A percentile compares a stretch with the other conserved stretches of the same genome.
These are phyloP conservation scores for Trichoderma simmonsii DNA, from an alignment of 2,329 filamentous ascomycete species.

Conservation along the genomic window DNA sequence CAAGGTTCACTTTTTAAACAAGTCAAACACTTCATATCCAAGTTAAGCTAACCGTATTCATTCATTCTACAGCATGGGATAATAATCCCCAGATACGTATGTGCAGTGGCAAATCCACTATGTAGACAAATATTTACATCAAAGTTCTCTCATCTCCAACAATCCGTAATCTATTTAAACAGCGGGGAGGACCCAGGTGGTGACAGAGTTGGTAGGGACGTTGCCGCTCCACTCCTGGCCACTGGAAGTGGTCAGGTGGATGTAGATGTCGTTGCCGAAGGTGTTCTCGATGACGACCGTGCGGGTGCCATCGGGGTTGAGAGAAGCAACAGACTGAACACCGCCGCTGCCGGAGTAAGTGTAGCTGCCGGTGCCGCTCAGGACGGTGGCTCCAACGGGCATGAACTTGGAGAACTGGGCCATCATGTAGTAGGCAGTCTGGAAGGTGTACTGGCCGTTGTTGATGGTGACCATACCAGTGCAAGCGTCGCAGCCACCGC, in stretches of 20 bases:
- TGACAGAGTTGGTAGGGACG: slow-evolving; percentile 18
- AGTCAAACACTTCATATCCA: not conserved
- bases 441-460: slow-evolving; percentile 41
- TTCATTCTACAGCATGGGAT: not conserved
- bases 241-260: slow-evolving; percentile 16
- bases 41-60: not conserved
- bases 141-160: not conserved
- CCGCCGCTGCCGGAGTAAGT: slow-evolving; percentile 29
- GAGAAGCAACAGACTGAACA: slow-evolving; percentile 42
- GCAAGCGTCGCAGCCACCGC: slow-evolving; percentile 38
- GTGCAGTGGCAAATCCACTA: not conserved
- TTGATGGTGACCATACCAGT: slow-evolving; percentile 56
- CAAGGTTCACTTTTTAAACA: not conserved
- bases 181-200: slow-evolving; percentile 20
- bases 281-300: slow-evolving; percentile 35
- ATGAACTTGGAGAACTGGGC: slow-evolving; percentile 50
- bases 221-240: slow-evolving; percentile 21
- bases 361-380: slow-evolving; percentile 40
- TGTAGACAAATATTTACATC: slow-evolving; percentile 8
- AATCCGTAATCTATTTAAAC: not conserved
- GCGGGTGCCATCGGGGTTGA: slow-evolving; percentile 43
- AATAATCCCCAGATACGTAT: not conserved
- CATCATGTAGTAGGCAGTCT: slow-evolving; percentile 50
- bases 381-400: slow-evolving; percentile 40
- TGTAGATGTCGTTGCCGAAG: slow-evolving; percentile 19